Conservation (phyloP, 2,329 filamentous ascomycete species). For the Apiospora koreana region DNA sequence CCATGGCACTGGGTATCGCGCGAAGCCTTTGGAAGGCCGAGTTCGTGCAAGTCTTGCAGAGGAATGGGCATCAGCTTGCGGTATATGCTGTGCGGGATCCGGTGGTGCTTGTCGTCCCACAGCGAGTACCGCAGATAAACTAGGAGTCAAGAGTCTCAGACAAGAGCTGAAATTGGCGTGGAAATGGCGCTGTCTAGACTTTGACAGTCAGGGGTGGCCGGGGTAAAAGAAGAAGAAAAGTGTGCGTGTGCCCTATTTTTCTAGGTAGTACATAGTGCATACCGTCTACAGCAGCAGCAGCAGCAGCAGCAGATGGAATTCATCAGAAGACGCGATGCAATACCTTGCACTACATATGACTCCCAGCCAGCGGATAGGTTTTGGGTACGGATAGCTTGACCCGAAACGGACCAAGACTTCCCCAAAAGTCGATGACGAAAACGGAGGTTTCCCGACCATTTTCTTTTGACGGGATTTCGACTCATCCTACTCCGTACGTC, state of each 20-base stretch:
- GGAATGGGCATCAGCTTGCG: not conserved
- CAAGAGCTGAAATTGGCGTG: constrained; percentile 4
- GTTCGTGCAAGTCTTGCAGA: not conserved
- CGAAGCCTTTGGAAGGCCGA: not conserved
- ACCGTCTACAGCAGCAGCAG: not conserved
- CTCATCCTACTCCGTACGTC: not conserved
- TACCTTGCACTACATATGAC: not conserved
- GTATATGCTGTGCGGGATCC: not conserved
- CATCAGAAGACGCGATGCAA: not conserved
- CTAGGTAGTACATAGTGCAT: not conserved
- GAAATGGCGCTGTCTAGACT: constrained; percentile 1
- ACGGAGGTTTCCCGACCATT: not conserved
- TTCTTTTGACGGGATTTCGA: not conserved
- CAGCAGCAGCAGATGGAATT: not conserved
- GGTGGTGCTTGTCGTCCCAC: not conserved
- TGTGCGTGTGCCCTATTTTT: not conserved
- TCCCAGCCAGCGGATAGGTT: not conserved
- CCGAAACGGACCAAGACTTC: not conserved
- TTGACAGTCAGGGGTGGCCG: constrained; percentile 1
- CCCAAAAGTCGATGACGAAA: not conserved
- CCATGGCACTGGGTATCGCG: not conserved
- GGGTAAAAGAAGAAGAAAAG: not conserved
- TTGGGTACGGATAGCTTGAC: not conserved
- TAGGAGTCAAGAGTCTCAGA: not conserved
- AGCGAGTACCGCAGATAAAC: not conserved